These are phyloP conservation scores for Cinchona pubescens DNA, from an alignment of 257 asterid species.

Conservation along the genomic window DNA sequence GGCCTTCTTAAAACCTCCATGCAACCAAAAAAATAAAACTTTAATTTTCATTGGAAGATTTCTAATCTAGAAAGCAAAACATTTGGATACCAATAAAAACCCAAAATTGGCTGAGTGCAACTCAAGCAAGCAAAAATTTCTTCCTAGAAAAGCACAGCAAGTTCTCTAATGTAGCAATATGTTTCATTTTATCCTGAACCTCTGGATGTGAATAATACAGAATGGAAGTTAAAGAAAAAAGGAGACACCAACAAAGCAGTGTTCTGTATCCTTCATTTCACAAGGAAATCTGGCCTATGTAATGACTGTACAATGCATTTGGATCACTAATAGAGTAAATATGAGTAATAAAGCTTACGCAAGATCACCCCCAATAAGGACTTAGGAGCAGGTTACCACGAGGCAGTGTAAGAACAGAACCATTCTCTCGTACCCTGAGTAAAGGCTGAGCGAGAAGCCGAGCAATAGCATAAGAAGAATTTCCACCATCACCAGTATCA, in stretches of 20 bases:
- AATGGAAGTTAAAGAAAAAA: background rate
- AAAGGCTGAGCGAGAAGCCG: conserved; percentile 94
- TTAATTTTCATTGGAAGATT: too few species aligned
- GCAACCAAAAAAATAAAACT: too few species aligned
- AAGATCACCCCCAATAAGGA: conserved; percentile 99
- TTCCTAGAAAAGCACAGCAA: background rate
- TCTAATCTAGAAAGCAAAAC: background rate
- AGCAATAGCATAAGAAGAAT: conserved; percentile 87
- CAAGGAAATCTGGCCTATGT: background rate
- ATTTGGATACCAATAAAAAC: background rate
- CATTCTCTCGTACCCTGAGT: conserved; percentile 48
- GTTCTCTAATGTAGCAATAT: background rate
- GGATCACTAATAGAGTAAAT: background rate
- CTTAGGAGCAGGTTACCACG: conserved; percentile 87
- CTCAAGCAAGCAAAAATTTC: background rate
- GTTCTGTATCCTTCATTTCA: background rate
- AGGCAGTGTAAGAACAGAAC: conserved; percentile 54
- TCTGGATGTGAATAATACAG: background rate
- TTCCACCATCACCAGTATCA: conserved; percentile 99
- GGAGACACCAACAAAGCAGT: background rate
- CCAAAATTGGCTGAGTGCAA: background rate
- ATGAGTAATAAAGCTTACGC: conserved; percentile 64
- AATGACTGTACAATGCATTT: background rate
- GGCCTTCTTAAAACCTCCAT: too few species aligned
- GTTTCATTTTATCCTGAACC: background rate